These are phyloP conservation scores for Rusavskia elegans DNA, from an alignment of 495 filamentous ascomycete genomes.

Conservation along the genomic window DNA sequence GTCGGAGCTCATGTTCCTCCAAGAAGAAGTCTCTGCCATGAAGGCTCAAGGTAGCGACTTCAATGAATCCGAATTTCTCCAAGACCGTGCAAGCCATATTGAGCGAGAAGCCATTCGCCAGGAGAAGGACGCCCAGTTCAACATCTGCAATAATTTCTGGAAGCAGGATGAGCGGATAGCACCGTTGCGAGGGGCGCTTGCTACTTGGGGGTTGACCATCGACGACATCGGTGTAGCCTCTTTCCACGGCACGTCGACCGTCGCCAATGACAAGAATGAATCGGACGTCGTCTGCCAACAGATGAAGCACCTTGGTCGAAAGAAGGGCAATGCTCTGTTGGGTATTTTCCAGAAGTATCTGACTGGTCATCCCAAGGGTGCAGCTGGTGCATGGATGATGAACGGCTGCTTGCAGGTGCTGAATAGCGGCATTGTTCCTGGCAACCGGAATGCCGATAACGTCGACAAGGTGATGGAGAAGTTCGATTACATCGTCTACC, in stretches of 20 bases:
- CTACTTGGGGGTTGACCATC: constrained; percentile 94
- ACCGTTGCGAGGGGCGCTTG: constrained; percentile 83
- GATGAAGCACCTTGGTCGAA: constrained; percentile 81
- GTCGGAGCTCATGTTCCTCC: constrained; percentile 79
- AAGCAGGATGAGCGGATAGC: constrained; percentile 86
- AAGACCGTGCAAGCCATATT: constrained; percentile 72
- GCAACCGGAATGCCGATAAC: constrained; percentile 97
- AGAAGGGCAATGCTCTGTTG: constrained; percentile 88
- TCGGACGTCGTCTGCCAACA: constrained; percentile 96
- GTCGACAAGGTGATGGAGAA: constrained; percentile 91
- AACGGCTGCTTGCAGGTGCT: constrained; percentile 93
- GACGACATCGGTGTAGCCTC: constrained; percentile 91
- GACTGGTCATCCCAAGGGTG: constrained; percentile 97
- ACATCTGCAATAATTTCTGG: constrained; percentile 96
- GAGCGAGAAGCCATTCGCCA: constrained; percentile 79
- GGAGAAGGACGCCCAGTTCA: constrained; percentile 78
- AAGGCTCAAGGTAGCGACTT: constrained; percentile 57
- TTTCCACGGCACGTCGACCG: constrained; percentile 97
- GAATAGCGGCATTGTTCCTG: constrained; percentile 83
- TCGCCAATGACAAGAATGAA: constrained; percentile 99
- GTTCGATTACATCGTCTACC: constrained; percentile 96
- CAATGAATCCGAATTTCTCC: constrained; percentile 68
- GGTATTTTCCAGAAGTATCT: constrained; percentile 99
- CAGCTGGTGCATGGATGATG: constrained; percentile 98
- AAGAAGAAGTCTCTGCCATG: constrained; percentile 83